These are phyloP conservation scores for Eremothecium cymbalariae DNA, from an alignment of 1,139 yeast species.

Conservation along the genomic window DNA sequence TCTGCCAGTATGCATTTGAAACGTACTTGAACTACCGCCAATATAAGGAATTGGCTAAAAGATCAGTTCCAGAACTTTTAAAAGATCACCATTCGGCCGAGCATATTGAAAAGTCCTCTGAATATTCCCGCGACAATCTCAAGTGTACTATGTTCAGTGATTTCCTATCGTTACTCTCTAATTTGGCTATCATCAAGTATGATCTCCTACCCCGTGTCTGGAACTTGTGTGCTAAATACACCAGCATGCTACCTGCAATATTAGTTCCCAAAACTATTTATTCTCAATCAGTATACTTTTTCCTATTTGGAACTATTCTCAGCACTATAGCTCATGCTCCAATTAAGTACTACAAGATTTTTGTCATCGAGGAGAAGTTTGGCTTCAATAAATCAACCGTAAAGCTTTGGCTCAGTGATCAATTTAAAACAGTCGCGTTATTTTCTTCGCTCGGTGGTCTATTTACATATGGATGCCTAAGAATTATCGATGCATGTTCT, in stretches of 20 bases:
- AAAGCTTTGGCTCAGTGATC: conserved; percentile 63
- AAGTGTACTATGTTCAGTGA: conserved; percentile 56
- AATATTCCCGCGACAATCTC: conserved; percentile 76
- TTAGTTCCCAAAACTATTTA: conserved; percentile 42
- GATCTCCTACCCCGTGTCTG: conserved; percentile 67
- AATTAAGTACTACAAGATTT: conserved; percentile 68
- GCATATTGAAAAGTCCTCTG: conserved; percentile 70
- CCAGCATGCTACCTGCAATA: conserved; percentile 39
- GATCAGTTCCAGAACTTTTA: conserved; percentile 53
- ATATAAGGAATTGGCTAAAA: conserved; percentile 53
- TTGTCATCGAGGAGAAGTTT: conserved; percentile 82
- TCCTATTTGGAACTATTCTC: too few relatives aligned
- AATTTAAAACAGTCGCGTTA: conserved; percentile 51
- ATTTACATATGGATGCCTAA: conserved; percentile 62
- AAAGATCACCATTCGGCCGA: conserved; percentile 59
- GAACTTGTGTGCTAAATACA: conserved; percentile 35
- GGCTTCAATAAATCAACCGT: conserved; percentile 86
- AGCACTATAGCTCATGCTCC: too few relatives aligned
- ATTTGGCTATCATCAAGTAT: conserved; percentile 48
- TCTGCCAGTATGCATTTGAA: conserved; percentile 69
- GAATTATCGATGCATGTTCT: conserved; percentile 73
- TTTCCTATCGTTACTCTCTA: conserved; percentile 46
- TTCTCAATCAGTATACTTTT: conserved; percentile 59
- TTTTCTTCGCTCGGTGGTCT: conserved; percentile 61
- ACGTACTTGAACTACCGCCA: conserved; percentile 71